Base-by-base conservation (phyloP, 306 rosid genomes). In the Cyamopsis tetragonoloba region DNA sequence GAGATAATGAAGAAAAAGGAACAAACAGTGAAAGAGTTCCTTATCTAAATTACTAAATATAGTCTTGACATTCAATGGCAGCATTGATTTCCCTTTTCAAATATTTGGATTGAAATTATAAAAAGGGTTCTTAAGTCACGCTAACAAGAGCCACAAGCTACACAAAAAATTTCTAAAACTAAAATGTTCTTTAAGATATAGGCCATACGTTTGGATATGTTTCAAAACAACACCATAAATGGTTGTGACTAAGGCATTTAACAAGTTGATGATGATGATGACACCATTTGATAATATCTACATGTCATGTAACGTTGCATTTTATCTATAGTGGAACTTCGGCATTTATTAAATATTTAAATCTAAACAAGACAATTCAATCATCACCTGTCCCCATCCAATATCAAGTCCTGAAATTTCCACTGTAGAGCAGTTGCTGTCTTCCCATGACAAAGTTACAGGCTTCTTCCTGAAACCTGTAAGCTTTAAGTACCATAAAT, bases 371-470 rank as follows among this genome's bases (percentile, higher is more conserved):
- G 43, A 30, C 55, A 41, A 24, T 44, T 64, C 20, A 42, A 72
- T 26, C 31, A 56, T 76, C 78, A 93, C 99, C 97, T 95, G 99
- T 28, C 96, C 99, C 97, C 99, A 95, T 75, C 99, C 99, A 63
- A 95, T 81, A 79, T 95, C 97, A 60, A 95, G 97, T 71, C 97
- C 99, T 4, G 97, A 81, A 69, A 90, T 79, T 79, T 90, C 99
- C 62, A 90, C 97, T 1, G 73, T 57, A 49, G 96, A 81, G 92
- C 90, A 88, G 65, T 77, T 75, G 32, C 0, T 2, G 71, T 37
- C 68, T 76, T 70, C 57, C 99, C 97, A 95, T 3, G 86, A 80
- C 78, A 95, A 82, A 0, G 85, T 84, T 71, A 90, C 81, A 12
- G 37, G 65, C 81, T 77, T 86, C 81, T 85, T 90, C 63, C 35